Evolutionary conservation across 139 green algal genomes (phyloP).

Genomic region (Chlorella vulgaris): DNA sequence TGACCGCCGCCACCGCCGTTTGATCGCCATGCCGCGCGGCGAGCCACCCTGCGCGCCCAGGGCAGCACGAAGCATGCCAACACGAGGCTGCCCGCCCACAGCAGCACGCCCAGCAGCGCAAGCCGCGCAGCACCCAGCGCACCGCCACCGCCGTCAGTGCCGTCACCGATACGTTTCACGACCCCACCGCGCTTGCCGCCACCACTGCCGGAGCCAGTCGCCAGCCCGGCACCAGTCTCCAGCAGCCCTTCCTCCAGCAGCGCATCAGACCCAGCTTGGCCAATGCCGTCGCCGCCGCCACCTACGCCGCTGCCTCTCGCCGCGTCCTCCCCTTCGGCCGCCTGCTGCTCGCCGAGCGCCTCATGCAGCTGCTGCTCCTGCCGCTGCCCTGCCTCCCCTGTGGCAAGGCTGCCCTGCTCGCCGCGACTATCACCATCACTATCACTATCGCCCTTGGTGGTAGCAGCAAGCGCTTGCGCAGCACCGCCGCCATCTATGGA

Average conservation of each 20-base stretch:
- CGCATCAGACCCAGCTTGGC: background rate
- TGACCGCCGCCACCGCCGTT: background rate
- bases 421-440: background rate
- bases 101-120: constrained; percentile 9
- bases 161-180: constrained; percentile 11
- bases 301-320: background rate
- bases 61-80: constrained; percentile 10
- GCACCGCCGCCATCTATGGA: no score
- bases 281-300: background rate
- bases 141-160: background rate
- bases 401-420: background rate
- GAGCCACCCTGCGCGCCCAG: background rate
- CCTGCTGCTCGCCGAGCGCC: background rate
- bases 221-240: background rate
- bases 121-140: constrained; percentile 9
- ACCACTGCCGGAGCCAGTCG: background rate
- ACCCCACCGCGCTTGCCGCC: background rate
- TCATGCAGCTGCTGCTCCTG: constrained; percentile 30
- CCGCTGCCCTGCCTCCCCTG: constrained; percentile 5
- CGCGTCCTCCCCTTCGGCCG: background rate
- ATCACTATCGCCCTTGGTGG: background rate
- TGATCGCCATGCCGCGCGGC: background rate
- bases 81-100: constrained; percentile 19
- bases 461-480: no score
- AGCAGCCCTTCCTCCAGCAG: constrained; percentile 9